Percentiles rank a stretch among this genome's conserved stretches.
phyloP scores from a whole-genome alignment of 2,329 filamentous ascomycete genomes.

The Periconia sp. region DNA sequence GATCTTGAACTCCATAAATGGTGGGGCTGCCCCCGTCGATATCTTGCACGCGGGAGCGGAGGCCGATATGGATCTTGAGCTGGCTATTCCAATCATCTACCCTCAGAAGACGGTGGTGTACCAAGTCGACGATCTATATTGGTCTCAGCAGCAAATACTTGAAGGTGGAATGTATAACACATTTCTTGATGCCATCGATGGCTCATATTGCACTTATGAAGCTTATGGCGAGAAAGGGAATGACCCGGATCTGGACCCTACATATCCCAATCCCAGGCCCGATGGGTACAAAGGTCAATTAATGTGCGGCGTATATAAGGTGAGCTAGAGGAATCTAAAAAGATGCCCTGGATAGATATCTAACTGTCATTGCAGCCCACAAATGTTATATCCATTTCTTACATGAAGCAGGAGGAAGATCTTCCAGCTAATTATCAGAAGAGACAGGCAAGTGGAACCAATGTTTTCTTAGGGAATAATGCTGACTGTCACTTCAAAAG shows the following conservation, averaged over 20 bases:
- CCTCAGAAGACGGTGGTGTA: slow-evolving; percentile 19
- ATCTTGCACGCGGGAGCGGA: slow-evolving; percentile 6
- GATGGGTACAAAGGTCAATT: slow-evolving; percentile 57
- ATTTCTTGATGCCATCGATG: slow-evolving; percentile 8
- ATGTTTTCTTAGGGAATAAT: neutral
- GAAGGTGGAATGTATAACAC: slow-evolving; percentile 4
- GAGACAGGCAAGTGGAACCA: slow-evolving; percentile 36
- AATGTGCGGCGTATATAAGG: slow-evolving; percentile 56
- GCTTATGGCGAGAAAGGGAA: slow-evolving; percentile 58
- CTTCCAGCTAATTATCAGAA: slow-evolving; percentile 62
- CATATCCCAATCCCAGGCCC: slow-evolving; percentile 56
- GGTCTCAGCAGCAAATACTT: slow-evolving; percentile 5
- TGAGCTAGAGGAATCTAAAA: neutral
- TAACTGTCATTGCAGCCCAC: slow-evolving; percentile 46
- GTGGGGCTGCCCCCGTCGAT: slow-evolving; percentile 32
- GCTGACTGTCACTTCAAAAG: neutral
- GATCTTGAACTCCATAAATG: slow-evolving; percentile 55
- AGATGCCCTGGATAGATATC: neutral
- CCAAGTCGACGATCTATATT: slow-evolving; percentile 17
- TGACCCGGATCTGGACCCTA: slow-evolving; percentile 55
- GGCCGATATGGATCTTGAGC: slow-evolving; percentile 18
- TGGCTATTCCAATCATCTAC: slow-evolving; percentile 18
- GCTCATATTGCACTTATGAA: slow-evolving; percentile 55
- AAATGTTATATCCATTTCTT: slow-evolving; percentile 64
- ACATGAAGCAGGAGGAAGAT: slow-evolving; percentile 61